A percentile compares a stretch with the other conserved stretches of the same genome.
Evolutionary conservation across 345 rosid genomes (phyloP).

Genomic region (Reutealis trisperma): DNA sequence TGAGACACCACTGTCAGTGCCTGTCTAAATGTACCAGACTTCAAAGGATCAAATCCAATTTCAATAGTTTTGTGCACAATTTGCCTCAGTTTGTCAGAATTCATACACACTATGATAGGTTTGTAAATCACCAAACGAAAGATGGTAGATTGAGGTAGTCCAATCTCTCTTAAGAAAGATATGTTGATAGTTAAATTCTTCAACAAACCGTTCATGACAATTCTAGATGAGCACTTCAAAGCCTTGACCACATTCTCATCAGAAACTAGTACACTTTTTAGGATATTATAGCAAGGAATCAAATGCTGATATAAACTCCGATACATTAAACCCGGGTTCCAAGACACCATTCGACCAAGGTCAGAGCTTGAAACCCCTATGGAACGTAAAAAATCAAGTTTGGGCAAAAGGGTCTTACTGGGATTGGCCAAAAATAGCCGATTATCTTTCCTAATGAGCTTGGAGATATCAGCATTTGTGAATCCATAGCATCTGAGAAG

Average conservation of each 20-base stretch:
- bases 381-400: slow-evolving; percentile 1
- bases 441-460: not conserved
- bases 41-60: slow-evolving; percentile 40
- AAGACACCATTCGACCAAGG: not conserved
- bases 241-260: not conserved
- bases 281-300: not conserved
- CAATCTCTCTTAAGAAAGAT: not conserved
- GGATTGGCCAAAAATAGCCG: not conserved
- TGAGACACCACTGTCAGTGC: slow-evolving; percentile 26
- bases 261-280: slow-evolving; percentile 2
- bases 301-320: not conserved
- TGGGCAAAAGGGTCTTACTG: slow-evolving; percentile 4
- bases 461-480: slow-evolving; percentile 1
- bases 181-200: not conserved
- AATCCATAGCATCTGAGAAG: slow-evolving; percentile 2
- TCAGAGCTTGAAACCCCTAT: slow-evolving; percentile 15
- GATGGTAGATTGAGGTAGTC: not conserved
- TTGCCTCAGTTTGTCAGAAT: slow-evolving; percentile 13
- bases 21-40: slow-evolving; percentile 11
- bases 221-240: not conserved
- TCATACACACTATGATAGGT: slow-evolving; percentile 3
- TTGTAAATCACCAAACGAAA: not conserved
- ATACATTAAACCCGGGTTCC: not conserved
- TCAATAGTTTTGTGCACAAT: slow-evolving; percentile 20
- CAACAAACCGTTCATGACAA: too few relatives aligned